Evolutionary conservation across 192 early-diverging fungal genomes (phyloP), one percentile per base, ranked within the genome.

Genomic region (Rhizophagus sp.): DNA sequence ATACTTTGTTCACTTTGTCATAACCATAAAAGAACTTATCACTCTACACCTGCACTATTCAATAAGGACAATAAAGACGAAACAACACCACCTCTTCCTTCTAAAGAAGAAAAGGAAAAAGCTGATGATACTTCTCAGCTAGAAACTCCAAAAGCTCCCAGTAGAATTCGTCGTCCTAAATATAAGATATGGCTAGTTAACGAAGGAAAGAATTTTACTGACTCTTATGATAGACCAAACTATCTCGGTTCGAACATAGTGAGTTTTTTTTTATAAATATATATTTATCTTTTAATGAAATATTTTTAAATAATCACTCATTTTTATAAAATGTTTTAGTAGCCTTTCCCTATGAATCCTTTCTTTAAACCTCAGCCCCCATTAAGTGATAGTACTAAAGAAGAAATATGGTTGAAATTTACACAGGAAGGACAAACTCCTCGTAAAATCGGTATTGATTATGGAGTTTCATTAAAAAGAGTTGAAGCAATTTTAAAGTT

Each of bases 281-380:
- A 19, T 52, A 52, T 22, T 17, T 6, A 1, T 57, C 19, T 57
- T 19, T 57, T 19, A 57, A 3, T 57, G 15, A 19, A 19, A n/a
- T n/a, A n/a, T n/a, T 4, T 57, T 52, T 13, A 17, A 57, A 57
- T 57, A 15, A 5, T 57, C 22, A 6, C 19, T 57, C 12, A 3
- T 17, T 57, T 34, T 69, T 69, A 3, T 68, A 2, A 41, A 69
- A 69, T 69, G 34, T 39, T 25, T 52, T 50, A 50, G n/a, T 84
- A 87, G 85, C 97, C 97, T 44, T 98, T 97, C 87, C 96, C 96
- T 9, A 89, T 96, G 88, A 98, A 98, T 83, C 96, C 94, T 17
- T 83, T 87, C 62, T 98, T 96, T 89, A 90, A 89, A 68, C 93
- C 94, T 12, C 82, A 87, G 81, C 84, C 94, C 36, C 97, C 97